Conservation (phyloP, 331 rosid genomes). For the Acacia pycnantha region DNA sequence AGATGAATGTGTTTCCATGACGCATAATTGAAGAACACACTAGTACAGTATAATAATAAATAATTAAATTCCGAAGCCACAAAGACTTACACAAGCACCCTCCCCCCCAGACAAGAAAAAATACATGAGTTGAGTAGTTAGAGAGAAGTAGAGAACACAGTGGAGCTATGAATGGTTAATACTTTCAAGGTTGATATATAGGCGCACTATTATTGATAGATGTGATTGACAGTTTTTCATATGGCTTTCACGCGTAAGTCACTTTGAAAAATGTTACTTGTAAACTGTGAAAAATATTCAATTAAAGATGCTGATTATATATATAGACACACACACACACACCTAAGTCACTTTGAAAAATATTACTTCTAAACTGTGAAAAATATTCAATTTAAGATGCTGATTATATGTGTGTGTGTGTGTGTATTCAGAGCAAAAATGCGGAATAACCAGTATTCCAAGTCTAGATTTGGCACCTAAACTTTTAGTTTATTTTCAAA, state of each 20-base stretch:
- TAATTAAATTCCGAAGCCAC: not conserved
- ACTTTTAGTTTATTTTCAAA: not conserved
- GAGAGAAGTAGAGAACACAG: not conserved
- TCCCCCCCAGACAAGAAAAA: too few relatives aligned
- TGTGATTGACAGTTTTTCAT: constrained; percentile 12
- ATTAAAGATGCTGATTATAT: not conserved
- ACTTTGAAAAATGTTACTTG: not conserved
- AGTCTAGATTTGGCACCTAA: constrained; percentile 2
- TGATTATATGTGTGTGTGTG: too few relatives aligned
- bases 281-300: constrained; percentile 9
- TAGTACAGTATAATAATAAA: not conserved
- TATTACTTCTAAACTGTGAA: not conserved
- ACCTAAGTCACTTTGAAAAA: not conserved
- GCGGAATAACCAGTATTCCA: not conserved
- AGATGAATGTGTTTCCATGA: constrained; percentile 15
- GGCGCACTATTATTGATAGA: not conserved
- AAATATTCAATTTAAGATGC: constrained; percentile 8
- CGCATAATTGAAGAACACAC: constrained; percentile 7
- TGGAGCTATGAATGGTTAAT: not conserved
- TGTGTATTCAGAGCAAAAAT: not conserved
- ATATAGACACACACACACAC: too few relatives aligned
- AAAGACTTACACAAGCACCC: constrained; percentile 5
- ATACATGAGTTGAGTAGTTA: not conserved
- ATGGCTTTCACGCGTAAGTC: not conserved
- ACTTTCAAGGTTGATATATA: not conserved